Percentiles rank a stretch among this genome's conserved stretches.
These are phyloP conservation scores for Candida suzukii DNA, from an alignment of 805 yeast genomes.

Conservation along the genomic window DNA sequence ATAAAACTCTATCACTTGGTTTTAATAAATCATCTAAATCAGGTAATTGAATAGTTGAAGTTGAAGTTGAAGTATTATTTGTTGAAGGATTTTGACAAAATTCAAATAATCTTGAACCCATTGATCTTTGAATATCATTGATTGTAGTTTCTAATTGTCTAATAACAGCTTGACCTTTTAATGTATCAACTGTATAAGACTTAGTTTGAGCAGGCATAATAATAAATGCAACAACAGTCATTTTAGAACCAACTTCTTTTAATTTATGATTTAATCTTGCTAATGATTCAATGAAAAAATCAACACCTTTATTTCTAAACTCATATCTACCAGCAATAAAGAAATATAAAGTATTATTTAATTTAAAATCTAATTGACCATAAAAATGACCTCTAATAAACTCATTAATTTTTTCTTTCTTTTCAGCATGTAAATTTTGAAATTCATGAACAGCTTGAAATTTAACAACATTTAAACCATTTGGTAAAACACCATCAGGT, in stretches of 20 bases:
- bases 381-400: constrained; percentile 96
- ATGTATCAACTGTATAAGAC: constrained; percentile 92
- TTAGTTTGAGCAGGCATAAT: constrained; percentile 96
- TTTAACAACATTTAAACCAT: constrained; percentile 91
- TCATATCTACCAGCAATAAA: constrained; percentile 98
- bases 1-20: constrained; percentile 79
- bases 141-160: constrained; percentile 86
- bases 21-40: constrained; percentile 76
- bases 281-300: constrained; percentile 84
- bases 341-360: constrained; percentile 89
- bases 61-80: constrained; percentile 33
- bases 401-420: constrained; percentile 88
- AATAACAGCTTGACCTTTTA: constrained; percentile 93
- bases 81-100: constrained; percentile 51
- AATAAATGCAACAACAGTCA: constrained; percentile 93
- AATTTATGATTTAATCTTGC: constrained; percentile 87
- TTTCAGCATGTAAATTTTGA: constrained; percentile 89
- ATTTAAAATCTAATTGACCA: constrained; percentile 91
- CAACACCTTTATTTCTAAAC: constrained; percentile 94
- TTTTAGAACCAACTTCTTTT: constrained; percentile 73
- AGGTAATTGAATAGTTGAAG: constrained; percentile 40
- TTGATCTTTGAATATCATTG: constrained; percentile 75
- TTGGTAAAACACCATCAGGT: constrained; percentile 97
- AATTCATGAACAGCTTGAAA: constrained; percentile 97
- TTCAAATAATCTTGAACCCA: constrained; percentile 84